Evolutionary conservation across 208 protist species (phyloP).

Genomic region (Crithidia thermophila): DNA sequence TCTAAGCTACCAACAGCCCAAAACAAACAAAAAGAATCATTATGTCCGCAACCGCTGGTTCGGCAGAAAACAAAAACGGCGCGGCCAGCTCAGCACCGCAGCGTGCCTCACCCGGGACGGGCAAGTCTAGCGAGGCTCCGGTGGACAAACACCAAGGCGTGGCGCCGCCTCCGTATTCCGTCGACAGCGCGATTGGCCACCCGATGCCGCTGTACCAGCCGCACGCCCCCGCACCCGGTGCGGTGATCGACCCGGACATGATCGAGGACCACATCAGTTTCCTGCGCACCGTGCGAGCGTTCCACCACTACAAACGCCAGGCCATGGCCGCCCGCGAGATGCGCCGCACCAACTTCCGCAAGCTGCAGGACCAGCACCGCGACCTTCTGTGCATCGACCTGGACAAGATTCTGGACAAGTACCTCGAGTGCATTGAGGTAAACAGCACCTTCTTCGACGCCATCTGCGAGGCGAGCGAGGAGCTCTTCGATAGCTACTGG

Average conservation of each 20-base stretch:
- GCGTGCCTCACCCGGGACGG: not conserved
- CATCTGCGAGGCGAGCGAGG: constrained; percentile 80
- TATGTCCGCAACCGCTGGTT: constrained; percentile 10
- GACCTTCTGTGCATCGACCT: constrained; percentile 78
- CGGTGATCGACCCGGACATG: constrained; percentile 65
- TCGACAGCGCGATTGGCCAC: constrained; percentile 14
- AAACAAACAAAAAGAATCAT: not conserved
- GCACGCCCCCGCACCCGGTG: constrained; percentile 25
- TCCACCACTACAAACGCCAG: constrained; percentile 77
- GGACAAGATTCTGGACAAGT: constrained; percentile 76
- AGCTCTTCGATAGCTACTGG: constrained; percentile 92
- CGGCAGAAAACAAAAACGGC: constrained; percentile 9
- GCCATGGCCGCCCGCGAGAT: constrained; percentile 72
- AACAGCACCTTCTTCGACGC: constrained; percentile 87
- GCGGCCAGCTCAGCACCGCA: constrained; percentile 1
- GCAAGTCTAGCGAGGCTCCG: constrained; percentile 23
- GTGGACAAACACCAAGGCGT: constrained; percentile 43
- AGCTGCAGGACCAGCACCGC: constrained; percentile 75
- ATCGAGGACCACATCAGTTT: constrained; percentile 88
- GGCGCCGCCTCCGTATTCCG: constrained; percentile 40
- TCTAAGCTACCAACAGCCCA: too few species aligned
- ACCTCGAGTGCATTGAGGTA: constrained; percentile 75
- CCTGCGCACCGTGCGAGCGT: constrained; percentile 81
- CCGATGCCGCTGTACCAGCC: constrained; percentile 35
- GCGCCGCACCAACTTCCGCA: constrained; percentile 79